These are phyloP conservation scores for Prototheca cutis DNA, from an alignment of 163 green algal species.

Conservation along the genomic window DNA sequence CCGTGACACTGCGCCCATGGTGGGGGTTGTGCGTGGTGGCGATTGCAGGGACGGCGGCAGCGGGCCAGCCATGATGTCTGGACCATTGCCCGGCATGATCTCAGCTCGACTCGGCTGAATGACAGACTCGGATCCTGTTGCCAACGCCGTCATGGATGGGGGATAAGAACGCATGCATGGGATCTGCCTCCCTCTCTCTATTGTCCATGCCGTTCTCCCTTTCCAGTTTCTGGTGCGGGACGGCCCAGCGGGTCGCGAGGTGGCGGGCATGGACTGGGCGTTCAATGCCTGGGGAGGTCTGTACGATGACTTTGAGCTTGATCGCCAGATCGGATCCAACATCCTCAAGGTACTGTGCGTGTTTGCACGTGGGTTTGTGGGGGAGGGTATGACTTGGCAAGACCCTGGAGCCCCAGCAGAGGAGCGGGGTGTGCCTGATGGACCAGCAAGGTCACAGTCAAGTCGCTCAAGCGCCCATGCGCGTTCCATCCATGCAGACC, in stretches of 20 bases:
- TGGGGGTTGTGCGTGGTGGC: background rate
- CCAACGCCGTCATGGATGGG: no score
- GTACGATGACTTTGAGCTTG: conserved; percentile 16
- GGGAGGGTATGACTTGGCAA: no score
- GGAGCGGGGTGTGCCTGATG: no score
- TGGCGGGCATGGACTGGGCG: conserved; percentile 35
- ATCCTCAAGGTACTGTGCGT: conserved; percentile 15
- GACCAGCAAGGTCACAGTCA: background rate
- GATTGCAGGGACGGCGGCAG: background rate
- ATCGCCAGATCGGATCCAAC: conserved; percentile 12
- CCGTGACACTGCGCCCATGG: conserved; percentile 31
- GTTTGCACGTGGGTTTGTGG: background rate
- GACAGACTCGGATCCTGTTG: no score
- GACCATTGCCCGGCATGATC: background rate
- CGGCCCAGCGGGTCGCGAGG: background rate
- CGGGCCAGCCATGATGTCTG: no score
- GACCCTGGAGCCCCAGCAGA: no score
- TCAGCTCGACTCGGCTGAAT: no score
- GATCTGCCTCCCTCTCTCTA: no score
- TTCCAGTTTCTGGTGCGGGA: conserved; percentile 35
- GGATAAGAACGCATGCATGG: no score
- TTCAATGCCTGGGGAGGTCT: conserved; percentile 47
- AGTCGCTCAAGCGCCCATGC: no score
- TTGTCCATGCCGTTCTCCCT: no score
- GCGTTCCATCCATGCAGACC: background rate